Evolutionary conservation across 192 early-diverging fungal species (phyloP), one percentile per base, ranked within the genome.

Genomic region (Rhizophagus sp.): DNA sequence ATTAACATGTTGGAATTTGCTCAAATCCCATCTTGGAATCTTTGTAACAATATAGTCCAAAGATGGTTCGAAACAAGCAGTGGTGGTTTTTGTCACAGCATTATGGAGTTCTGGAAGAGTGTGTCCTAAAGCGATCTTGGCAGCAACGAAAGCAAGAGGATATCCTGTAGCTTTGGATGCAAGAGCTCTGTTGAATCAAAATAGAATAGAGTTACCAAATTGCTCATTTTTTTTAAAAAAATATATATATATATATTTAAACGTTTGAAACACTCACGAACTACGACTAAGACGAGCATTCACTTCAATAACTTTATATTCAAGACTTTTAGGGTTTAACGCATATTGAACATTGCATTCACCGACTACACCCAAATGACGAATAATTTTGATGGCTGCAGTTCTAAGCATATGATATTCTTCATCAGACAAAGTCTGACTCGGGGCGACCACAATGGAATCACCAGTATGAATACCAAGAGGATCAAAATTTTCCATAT

Each of bases 401-500:
- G 95, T 92, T 79, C 98, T 92, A 33, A 99, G 91, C 98, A 99
- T 99, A 86, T 97, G 95, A 88, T 99, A 99, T 83, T 99, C 98
- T 71, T 97, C 97, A 86, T 99, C 97, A 69, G 93, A 94, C 47
- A 99, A 88, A 27, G 98, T 99, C 86, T 99, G 98, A 30, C 94
- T 95, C 33, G 98, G 98, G 10, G 98, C 98, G 79, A 99, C 95
- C 15, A 99, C 98, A 78, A 99, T 99, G 17, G 96, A 97, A 82
- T 99, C 98, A 71, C 98, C 98, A n/a, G 98, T 99, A 84, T 99
- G 98, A 79, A 97, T 98, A 67, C 98, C 98, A 36, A 99, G 91
- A 61, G 97, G 97, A 83, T 99, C 97, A 91, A 99, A 99, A 92
- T 99, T 99, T 85, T 99, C 97, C 97, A 99, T 99, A 86, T 99